Conservation (phyloP, 176 grass and related monocot species). For the Aegilops bicornis region DNA sequence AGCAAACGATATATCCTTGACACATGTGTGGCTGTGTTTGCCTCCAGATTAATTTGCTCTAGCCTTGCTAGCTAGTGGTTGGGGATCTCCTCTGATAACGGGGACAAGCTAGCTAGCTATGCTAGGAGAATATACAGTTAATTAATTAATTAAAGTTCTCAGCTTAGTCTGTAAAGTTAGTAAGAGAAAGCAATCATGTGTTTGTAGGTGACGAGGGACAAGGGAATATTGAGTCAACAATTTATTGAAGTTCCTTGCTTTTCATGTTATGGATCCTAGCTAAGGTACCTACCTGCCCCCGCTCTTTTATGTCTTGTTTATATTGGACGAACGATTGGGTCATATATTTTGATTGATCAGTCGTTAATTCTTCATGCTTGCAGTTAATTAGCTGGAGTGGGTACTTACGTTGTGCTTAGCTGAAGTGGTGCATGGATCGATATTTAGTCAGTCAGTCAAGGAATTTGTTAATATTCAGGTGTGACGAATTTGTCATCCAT, state of each 20-base stretch:
- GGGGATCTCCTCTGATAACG: neutral
- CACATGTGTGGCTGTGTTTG: neutral
- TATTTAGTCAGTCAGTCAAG: no score
- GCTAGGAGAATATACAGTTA: neutral
- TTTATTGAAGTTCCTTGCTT: neutral
- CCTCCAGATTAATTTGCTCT: neutral
- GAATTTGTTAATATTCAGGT: no score
- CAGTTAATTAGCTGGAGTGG: no score
- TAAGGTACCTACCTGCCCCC: neutral
- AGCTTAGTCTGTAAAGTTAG: neutral
- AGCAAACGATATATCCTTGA: neutral
- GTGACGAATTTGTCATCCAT: no score
- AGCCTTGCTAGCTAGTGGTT: no score
- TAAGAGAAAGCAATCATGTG: neutral
- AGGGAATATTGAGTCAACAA: conserved; percentile 8
- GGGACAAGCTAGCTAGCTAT: neutral
- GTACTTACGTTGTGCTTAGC: no score
- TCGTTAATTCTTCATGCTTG: no score
- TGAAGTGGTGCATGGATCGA: no score
- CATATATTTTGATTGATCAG: no score
- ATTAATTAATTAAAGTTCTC: neutral
- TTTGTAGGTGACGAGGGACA: neutral
- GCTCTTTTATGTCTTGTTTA: neutral
- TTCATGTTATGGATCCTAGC: neutral
- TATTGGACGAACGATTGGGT: no score